Evolutionary conservation across 352 stramenopile species (phyloP).

Genomic region (Globisporangium canariense): DNA sequence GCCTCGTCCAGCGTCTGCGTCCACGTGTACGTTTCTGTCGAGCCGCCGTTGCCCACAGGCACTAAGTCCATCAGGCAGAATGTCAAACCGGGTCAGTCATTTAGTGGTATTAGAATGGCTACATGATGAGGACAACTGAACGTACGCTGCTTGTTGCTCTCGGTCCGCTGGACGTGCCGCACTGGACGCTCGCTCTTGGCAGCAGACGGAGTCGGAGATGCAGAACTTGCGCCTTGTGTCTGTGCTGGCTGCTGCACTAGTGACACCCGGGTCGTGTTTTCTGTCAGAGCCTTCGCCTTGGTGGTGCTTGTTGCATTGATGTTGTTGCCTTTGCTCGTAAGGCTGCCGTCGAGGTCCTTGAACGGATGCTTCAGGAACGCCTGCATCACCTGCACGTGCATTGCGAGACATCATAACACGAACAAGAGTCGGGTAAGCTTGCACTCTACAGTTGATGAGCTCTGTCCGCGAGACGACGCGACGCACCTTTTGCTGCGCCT

Average conservation of each 20-base stretch:
- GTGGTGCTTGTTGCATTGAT: background rate
- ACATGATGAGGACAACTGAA: background rate
- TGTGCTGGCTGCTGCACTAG: background rate
- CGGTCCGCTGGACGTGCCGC: constrained; percentile 33
- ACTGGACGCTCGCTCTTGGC: background rate
- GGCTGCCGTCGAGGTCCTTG: constrained; percentile 38
- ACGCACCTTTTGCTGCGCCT: constrained; percentile 53
- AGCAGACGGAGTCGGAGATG: background rate
- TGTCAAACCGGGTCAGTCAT: no score
- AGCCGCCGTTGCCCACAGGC: constrained; percentile 88
- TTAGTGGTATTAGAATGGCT: background rate
- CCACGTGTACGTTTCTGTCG: constrained; percentile 92
- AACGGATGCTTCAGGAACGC: constrained; percentile 70
- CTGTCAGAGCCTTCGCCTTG: background rate
- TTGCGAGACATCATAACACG: background rate
- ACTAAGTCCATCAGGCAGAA: constrained; percentile 31
- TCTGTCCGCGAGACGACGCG: background rate
- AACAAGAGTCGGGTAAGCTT: background rate
- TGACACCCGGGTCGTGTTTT: background rate
- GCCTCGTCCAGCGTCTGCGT: constrained; percentile 97
- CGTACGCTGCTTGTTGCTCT: constrained; percentile 69
- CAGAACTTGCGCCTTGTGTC: background rate
- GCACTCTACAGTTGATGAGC: background rate
- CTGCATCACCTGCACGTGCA: constrained; percentile 32
- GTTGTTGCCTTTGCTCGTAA: background rate